Base-by-base conservation (phyloP, 495 filamentous ascomycete genomes). In the Talaromyces trachyspermus region DNA sequence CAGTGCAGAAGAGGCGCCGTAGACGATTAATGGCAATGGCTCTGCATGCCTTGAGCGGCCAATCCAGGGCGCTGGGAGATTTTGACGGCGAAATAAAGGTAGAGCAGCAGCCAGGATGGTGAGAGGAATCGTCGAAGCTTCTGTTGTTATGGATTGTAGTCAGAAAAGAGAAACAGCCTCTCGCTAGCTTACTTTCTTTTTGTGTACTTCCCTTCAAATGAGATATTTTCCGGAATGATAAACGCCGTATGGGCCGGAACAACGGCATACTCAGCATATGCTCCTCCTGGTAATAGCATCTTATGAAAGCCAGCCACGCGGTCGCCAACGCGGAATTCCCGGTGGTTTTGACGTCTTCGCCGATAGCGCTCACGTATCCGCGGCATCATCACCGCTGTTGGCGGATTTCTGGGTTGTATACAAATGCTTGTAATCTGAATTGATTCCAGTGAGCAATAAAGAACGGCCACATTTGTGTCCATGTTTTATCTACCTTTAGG, bases 321-420 rank as follows among this genome's bases (percentile, higher is more conserved):
- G 54, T 88, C 85, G 23, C 85, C 84, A 2, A 68, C 67, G 24
- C 74, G 70, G 66, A 86, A 85, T 46, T 80, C 79, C 26, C 26
- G 5, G 12, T 44, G 5, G 15, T 10, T 20, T 8, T 11, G 11
- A 85, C 80, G 45, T 77, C 70, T 15, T 66, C 52, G 27, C 84
- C 84, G 30, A 85, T 77, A 2, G 62, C 52, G 27, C 81, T 62
- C 14, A 88, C 75, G 27, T 79, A 65, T 35, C 85, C 84, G 83
- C 82, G 43, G 87, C 84, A 55, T 89, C 84, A 58, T 89, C 83
- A 45, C 85, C 84, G 38, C 65, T 54, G 64, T 88, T 88, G 5
- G 49, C 50, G 0, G 49, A 51, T 12, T 49, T 48, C 10, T 52
- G 22, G 4, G 44, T 54, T 35, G 27, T 54, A 37, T 61, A 51